Evolutionary conservation across 805 yeast genomes (phyloP), one percentile per base, ranked within the genome.

Genomic region (Kodamaea kaohsiungensis): DNA sequence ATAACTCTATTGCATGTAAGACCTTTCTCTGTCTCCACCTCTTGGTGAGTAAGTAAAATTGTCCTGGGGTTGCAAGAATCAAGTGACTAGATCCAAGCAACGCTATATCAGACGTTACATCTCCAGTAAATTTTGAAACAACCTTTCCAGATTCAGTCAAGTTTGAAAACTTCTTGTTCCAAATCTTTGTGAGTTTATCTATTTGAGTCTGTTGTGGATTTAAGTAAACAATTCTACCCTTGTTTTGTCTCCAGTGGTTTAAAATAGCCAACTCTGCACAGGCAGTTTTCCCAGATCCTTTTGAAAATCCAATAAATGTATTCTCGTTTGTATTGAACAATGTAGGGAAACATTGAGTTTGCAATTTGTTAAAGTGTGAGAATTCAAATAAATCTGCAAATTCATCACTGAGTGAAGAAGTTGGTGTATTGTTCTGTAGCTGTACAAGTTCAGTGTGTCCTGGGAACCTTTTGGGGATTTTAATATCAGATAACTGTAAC

Each of bases 21-120:
- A 84, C 84, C 59, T 82, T 84, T 53, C 96, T 77, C 58, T 85
- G 88, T 60, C 86, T 86, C 98, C 98, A 92, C 47, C 91, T 77
- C 56, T 93, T 81, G 0, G 96, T 82, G 0, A 91, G 62, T 3
- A 74, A 59, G 56, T 89, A 92, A 75, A 91, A 88, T 57, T 89
- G 93, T 18, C 72, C 76, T 0, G 97, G 96, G 0, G 98, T 91
- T 3, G 90, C 83, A 12, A 93, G 68, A 15, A 90, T 70, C 51
- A 93, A 67, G 65, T 91, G 93, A 53, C 84, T 81, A 30, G 74
- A 72, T 1, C 84, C 84, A 6, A 91, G 61, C 2, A 83, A 60
- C 49, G 76, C 73, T 54, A 86, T 63, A 62, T 91, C 95, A 1
- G 69, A 61, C 0, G 78, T 57, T 2, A 81, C 53, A 38, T 87